Percentiles rank a stretch among this genome's conserved stretches.
phyloP scores from a whole-genome alignment of 208 protist species.

The Acanthamoeba sp. region DNA sequence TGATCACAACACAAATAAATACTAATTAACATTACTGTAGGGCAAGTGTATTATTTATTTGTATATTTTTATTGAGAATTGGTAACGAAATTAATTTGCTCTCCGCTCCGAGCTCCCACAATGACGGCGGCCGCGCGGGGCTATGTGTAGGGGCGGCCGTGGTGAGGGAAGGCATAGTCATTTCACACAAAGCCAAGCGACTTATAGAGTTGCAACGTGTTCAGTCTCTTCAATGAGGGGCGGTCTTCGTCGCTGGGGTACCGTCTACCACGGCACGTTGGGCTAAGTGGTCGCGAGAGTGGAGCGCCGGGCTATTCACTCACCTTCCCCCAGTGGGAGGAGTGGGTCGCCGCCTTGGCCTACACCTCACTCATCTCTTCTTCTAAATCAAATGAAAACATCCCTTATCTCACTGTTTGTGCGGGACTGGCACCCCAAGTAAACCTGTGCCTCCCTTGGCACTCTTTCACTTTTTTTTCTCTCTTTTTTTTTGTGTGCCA shows the following conservation, averaged over 20 bases:
- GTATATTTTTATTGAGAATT: no score
- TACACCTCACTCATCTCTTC: background rate
- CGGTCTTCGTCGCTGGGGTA: conserved; percentile 45
- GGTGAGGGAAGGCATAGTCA: background rate
- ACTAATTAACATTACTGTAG: no score
- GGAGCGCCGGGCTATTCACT: conserved; percentile 14
- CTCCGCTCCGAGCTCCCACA: background rate
- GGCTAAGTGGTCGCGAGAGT: conserved; percentile 27
- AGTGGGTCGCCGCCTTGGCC: conserved; percentile 41
- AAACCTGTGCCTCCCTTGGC: no score
- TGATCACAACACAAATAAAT: conserved; percentile 2
- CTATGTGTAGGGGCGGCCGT: background rate
- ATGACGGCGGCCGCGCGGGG: background rate
- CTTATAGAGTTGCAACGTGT: conserved; percentile 52
- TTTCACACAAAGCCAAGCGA: conserved; percentile 54
- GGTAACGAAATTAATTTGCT: no score
- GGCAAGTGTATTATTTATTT: no score
- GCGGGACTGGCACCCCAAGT: no score
- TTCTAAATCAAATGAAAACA: background rate
- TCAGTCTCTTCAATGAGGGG: conserved; percentile 12
- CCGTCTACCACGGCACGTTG: conserved; percentile 3
- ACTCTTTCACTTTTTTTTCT: no score
- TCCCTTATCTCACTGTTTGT: no score
- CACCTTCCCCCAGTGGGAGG: conserved; percentile 47
- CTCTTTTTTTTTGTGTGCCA: no score